These are phyloP conservation scores for Hyaloraphidium curvatum DNA, from an alignment of 192 early-diverging fungal species.

Conservation along the genomic window DNA sequence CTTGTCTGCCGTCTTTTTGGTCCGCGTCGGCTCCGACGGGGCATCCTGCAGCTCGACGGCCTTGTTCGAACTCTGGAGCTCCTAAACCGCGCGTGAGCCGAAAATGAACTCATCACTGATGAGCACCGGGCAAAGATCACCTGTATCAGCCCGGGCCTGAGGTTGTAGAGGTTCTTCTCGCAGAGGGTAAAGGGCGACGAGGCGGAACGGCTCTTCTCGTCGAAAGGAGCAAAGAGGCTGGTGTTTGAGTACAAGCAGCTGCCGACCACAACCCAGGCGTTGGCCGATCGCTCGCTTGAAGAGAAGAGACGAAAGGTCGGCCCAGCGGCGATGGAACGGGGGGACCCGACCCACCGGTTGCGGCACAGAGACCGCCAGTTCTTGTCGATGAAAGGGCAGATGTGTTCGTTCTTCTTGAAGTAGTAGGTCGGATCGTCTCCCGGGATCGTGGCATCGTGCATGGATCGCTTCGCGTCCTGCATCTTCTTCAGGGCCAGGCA, in stretches of 20 bases:
- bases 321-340: slow-evolving; percentile 14
- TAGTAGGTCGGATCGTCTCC: slow-evolving; percentile 23
- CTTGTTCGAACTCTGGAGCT: too few species aligned
- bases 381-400: slow-evolving; percentile 39
- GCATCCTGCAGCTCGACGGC: too few species aligned
- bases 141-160: slow-evolving; percentile 1
- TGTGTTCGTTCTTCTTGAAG: slow-evolving; percentile 41
- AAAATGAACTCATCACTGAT: too few species aligned
- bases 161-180: slow-evolving; percentile 5
- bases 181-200: slow-evolving; percentile 2
- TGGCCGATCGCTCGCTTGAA: not conserved
- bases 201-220: not conserved
- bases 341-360: slow-evolving; percentile 17
- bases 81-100: too few species aligned
- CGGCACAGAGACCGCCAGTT: slow-evolving; percentile 44
- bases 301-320: slow-evolving; percentile 5
- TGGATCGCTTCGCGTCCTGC: slow-evolving; percentile 7
- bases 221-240: too few species aligned
- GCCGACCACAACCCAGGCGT: not conserved
- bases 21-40: too few species aligned
- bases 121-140: too few species aligned
- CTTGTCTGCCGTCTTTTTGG: too few species aligned
- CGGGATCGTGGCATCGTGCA: slow-evolving; percentile 14
- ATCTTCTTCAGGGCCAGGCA: slow-evolving; percentile 35
- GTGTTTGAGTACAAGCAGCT: too few species aligned